phyloP scores from a whole-genome alignment of 164 flowering plant species.

The Hamamelis virginiana region DNA sequence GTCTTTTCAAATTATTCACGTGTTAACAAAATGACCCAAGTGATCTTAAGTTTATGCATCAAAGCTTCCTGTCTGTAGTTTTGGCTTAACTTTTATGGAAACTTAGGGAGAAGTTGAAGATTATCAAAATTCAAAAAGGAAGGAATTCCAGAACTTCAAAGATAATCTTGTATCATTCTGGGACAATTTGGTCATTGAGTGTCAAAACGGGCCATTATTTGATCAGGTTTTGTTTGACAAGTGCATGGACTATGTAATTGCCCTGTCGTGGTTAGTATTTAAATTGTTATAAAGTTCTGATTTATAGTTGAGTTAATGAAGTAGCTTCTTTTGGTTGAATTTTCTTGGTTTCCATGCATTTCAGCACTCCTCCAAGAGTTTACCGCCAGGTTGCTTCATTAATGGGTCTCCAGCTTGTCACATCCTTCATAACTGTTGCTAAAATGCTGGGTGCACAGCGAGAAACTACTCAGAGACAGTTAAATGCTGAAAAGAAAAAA shows the following conservation, averaged over 20 bases:
- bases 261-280: constrained; percentile 81
- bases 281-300: neutral
- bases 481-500: constrained; percentile 92
- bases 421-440: constrained; percentile 89
- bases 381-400: constrained; percentile 88
- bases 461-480: constrained; percentile 94
- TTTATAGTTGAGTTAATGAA: neutral
- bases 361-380: constrained; percentile 96
- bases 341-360: constrained; percentile 11
- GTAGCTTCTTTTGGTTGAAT: constrained; percentile 12
- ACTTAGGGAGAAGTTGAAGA: constrained; percentile 84
- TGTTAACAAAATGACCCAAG: too few species aligned
- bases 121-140: constrained; percentile 71
- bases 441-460: constrained; percentile 82
- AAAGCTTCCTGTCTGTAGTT: neutral
- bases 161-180: constrained; percentile 78
- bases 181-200: constrained; percentile 81
- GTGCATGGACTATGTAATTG: constrained; percentile 92
- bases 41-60: constrained; percentile 5
- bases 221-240: constrained; percentile 82
- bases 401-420: constrained; percentile 94
- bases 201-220: constrained; percentile 88
- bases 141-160: constrained; percentile 86
- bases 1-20: neutral
- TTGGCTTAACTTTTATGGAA: constrained; percentile 23